phyloP scores from a whole-genome alignment of 2,329 filamentous ascomycete genomes.

The Calycina herbarum region DNA sequence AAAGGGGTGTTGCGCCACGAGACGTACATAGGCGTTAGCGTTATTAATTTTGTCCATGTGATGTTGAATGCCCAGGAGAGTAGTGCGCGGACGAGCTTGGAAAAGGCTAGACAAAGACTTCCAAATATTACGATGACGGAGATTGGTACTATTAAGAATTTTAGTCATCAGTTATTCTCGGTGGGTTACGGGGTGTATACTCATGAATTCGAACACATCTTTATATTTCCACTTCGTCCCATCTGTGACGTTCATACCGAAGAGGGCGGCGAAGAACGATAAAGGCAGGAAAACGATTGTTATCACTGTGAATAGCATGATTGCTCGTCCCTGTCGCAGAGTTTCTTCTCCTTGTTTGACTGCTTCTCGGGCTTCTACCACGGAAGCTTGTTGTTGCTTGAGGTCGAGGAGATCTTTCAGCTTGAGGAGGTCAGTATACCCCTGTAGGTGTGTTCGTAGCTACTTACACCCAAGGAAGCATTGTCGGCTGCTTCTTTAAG shows the following conservation, averaged over 20 bases:
- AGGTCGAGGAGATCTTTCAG: slow-evolving; percentile 42
- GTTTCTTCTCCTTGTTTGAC: slow-evolving; percentile 43
- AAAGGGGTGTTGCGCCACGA: slow-evolving; percentile 6
- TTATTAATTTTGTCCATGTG: slow-evolving; percentile 13
- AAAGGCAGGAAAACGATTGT: slow-evolving; percentile 29
- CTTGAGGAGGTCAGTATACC: slow-evolving; percentile 6
- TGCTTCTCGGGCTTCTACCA: slow-evolving; percentile 46
- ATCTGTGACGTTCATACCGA: slow-evolving; percentile 16
- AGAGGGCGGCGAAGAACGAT: slow-evolving; percentile 12
- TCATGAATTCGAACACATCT: slow-evolving; percentile 19
- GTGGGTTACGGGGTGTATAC: slow-evolving; percentile 2
- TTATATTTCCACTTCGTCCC: slow-evolving; percentile 11
- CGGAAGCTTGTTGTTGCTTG: slow-evolving; percentile 48
- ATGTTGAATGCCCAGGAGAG: slow-evolving; percentile 9
- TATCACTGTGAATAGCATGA: slow-evolving; percentile 39
- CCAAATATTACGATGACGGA: slow-evolving; percentile 15
- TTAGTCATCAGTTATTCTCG: background rate
- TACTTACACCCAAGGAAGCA: slow-evolving; percentile 3
- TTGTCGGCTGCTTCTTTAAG: slow-evolving; percentile 12
- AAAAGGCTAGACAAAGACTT: slow-evolving; percentile 20
- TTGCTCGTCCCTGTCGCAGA: slow-evolving; percentile 43
- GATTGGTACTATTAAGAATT: slow-evolving; percentile 14
- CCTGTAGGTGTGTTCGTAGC: background rate
- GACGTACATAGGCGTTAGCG: slow-evolving; percentile 3
- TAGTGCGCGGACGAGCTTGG: slow-evolving; percentile 9